Base-by-base conservation (phyloP, 495 filamentous ascomycete genomes). In the Durotheca rogersii region DNA sequence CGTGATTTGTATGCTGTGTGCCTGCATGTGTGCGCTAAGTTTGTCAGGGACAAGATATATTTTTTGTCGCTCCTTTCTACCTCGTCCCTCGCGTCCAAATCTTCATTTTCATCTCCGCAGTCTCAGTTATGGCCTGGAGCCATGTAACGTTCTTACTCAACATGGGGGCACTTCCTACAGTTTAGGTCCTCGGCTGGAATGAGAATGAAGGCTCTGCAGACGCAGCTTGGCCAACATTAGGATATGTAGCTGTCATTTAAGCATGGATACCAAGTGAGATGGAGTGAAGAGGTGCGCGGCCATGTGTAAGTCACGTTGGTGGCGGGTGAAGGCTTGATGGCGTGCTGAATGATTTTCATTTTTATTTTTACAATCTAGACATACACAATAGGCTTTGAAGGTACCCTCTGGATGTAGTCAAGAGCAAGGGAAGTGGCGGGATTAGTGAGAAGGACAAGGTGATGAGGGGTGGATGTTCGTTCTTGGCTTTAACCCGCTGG, bases 21-120 rank as follows among this genome's bases (percentile, higher is more conserved):
- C n/a, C n/a, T n/a, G 47, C 41, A 48, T 33, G 35, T 56, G 56
- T 60, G 57, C 52, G 57, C 57, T 52, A 60, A 60, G 57, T 60
- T 55, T 52, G 57, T 52, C 57, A 60, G 56, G 57, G 42, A 9
- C 43, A 56, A 42, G 52, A 55, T 30, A 56, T 60, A n/a, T n/a
- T n/a, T n/a, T 60, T 51, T 60, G 56, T 51, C 47, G 56, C 52
- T 56, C 33, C 49, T 41, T 31, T 51, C 35, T 4, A 21, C 51
- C 57, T 41, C 12, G 32, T 35, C 32, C 11, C 5, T 35, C 15
- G 56, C 46, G 27, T 44, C 41, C 38, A 12, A 32, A 9, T 42
- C 12, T 44, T 27, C n/a, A n/a, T n/a, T n/a, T n/a, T n/a, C 25
- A 44, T 45, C 51, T 29, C 51, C 42, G 51, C 46, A 41, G 36